These are phyloP conservation scores for Hericium alpestre DNA, from an alignment of 768 basidiomycete genomes.

Conservation along the genomic window DNA sequence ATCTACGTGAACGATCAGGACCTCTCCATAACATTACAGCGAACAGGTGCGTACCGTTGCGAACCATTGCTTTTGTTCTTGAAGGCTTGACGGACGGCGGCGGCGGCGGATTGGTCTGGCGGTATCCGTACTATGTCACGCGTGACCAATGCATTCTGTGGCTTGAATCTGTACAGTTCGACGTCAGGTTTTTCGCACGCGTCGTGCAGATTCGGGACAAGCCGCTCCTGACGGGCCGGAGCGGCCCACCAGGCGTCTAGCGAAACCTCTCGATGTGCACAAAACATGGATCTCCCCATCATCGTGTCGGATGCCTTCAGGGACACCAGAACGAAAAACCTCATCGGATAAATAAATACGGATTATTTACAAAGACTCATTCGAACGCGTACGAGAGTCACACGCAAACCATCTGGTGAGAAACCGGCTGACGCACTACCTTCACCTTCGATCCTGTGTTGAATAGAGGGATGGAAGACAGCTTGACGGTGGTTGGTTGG, in stretches of 20 bases:
- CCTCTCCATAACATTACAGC: not conserved
- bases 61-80: constrained; percentile 58
- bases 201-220: not conserved
- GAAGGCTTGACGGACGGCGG: constrained; percentile 19
- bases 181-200: constrained; percentile 12
- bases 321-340: too few species aligned
- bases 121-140: constrained; percentile 8
- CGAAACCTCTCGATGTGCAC: too few species aligned
- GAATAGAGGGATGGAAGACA: constrained; percentile 18
- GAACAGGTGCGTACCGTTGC: constrained; percentile 48
- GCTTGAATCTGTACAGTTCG: constrained; percentile 53
- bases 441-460: constrained; percentile 28
- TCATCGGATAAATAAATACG: too few species aligned
- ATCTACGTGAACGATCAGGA: constrained; percentile 36
- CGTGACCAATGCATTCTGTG: constrained; percentile 19
- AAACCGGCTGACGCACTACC: constrained; percentile 34
- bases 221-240: too few species aligned
- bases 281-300: too few species aligned
- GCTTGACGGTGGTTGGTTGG: not conserved
- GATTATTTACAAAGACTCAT: too few species aligned
- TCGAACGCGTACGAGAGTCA: not conserved
- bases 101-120: not conserved
- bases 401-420: constrained; percentile 16
- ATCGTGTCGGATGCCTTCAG: too few species aligned
- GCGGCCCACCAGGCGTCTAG: too few species aligned